Evolutionary conservation across 768 basidiomycete species (phyloP).

Genomic region (Leccinellum luteum): DNA sequence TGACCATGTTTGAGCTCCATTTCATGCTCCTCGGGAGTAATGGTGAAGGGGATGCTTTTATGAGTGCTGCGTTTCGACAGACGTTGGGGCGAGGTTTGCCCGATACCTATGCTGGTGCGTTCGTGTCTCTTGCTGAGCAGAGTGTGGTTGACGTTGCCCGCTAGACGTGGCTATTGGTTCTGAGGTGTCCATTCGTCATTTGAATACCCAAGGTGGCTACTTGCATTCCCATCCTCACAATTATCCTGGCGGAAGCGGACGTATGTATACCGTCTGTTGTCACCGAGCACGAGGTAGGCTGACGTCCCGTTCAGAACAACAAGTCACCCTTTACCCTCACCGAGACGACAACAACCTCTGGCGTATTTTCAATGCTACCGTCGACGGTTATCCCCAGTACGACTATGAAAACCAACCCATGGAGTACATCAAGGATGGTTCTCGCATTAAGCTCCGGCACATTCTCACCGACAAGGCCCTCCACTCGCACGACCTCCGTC

Average conservation of each 20-base stretch:
- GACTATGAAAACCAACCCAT: conserved; percentile 55
- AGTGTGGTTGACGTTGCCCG: background rate
- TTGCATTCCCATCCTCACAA: conserved; percentile 90
- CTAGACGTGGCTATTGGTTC: conserved; percentile 87
- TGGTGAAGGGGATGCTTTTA: conserved; percentile 98
- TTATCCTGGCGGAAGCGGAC: conserved; percentile 88
- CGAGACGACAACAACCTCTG: conserved; percentile 96
- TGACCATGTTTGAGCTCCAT: conserved; percentile 96
- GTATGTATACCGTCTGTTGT: conserved; percentile 43
- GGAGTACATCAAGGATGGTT: conserved; percentile 60
- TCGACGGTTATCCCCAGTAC: conserved; percentile 37
- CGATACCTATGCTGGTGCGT: conserved; percentile 85
- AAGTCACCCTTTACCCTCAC: conserved; percentile 98
- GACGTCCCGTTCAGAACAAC: conserved; percentile 69
- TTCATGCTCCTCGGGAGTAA: conserved; percentile 85
- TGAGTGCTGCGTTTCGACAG: conserved; percentile 99
- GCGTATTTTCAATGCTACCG: conserved; percentile 77
- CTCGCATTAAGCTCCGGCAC: conserved; percentile 81
- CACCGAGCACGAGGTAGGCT: background rate
- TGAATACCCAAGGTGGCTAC: conserved; percentile 99
- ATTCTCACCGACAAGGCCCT: conserved; percentile 77
- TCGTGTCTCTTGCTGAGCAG: background rate
- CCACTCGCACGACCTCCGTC: conserved; percentile 93
- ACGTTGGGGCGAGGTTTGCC: conserved; percentile 86
- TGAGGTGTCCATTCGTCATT: conserved; percentile 76